These are phyloP conservation scores for Russula dissimulans DNA, from an alignment of 768 basidiomycete genomes.

Conservation along the genomic window DNA sequence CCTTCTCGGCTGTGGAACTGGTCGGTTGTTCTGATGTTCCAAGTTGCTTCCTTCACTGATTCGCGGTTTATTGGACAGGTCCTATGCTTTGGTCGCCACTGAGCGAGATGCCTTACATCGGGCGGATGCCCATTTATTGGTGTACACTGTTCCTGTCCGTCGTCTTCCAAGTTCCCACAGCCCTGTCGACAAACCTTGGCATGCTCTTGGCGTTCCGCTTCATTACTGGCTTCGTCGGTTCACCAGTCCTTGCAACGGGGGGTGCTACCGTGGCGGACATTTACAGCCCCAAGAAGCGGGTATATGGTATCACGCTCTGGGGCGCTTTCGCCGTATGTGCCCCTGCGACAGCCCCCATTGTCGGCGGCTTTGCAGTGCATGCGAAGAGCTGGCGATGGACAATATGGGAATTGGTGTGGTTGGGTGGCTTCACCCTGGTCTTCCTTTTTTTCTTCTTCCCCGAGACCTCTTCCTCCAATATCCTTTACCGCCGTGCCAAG, in stretches of 20 bases:
- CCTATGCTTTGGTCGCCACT: constrained; percentile 26
- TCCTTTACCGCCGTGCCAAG: constrained; percentile 27
- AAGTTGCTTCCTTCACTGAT: constrained; percentile 1
- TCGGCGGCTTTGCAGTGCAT: constrained; percentile 29
- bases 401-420: constrained; percentile 28
- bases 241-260: constrained; percentile 29
- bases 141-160: constrained; percentile 26
- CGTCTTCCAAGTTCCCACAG: constrained; percentile 28
- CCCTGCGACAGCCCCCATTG: constrained; percentile 27
- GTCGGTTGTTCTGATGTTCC: not conserved
- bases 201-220: constrained; percentile 30
- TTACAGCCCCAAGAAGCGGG: constrained; percentile 21
- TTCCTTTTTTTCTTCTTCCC: constrained; percentile 28
- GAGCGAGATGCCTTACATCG: constrained; percentile 28
- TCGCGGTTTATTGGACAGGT: constrained; percentile 15
- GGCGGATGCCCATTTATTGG: constrained; percentile 30
- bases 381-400: constrained; percentile 29
- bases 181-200: constrained; percentile 25
- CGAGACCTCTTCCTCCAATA: constrained; percentile 27
- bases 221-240: constrained; percentile 29
- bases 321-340: constrained; percentile 23
- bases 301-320: constrained; percentile 25
- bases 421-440: constrained; percentile 23
- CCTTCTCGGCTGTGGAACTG: constrained; percentile 22
- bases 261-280: constrained; percentile 25